These are phyloP conservation scores for Oryza nivara DNA, from an alignment of 176 grass and related monocot species.

Conservation along the genomic window DNA sequence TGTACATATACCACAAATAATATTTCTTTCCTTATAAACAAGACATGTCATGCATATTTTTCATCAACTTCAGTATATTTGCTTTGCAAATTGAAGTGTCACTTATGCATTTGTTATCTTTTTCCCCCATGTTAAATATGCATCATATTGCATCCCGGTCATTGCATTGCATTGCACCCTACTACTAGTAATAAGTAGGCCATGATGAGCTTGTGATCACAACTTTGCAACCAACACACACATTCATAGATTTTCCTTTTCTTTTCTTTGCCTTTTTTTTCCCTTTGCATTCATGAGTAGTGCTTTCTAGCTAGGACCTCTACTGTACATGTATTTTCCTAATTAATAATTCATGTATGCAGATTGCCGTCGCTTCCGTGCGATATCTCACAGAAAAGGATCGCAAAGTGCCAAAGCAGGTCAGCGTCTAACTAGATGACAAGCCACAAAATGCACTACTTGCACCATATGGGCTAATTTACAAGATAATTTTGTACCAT, in stretches of 20 bases:
- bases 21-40: not conserved
- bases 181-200: slow-evolving; percentile 24
- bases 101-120: not conserved
- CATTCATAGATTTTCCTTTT: slow-evolving; percentile 38
- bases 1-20: not conserved
- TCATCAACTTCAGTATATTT: slow-evolving; percentile 10
- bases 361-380: slow-evolving; percentile 38
- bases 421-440: slow-evolving; percentile 31
- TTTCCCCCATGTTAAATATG: not conserved
- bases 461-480: not conserved
- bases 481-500: not conserved
- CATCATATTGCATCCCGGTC: not conserved
- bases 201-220: slow-evolving; percentile 41
- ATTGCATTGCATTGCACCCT: slow-evolving; percentile 15
- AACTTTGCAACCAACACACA: slow-evolving; percentile 44
- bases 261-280: slow-evolving; percentile 16
- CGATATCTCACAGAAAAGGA: slow-evolving; percentile 40
- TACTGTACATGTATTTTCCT: slow-evolving; percentile 22
- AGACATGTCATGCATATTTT: not conserved
- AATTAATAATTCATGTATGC: slow-evolving; percentile 4
- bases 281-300: slow-evolving; percentile 30
- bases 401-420: not conserved
- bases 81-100: not conserved
- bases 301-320: slow-evolving; percentile 1
- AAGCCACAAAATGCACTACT: slow-evolving; percentile 11